These are phyloP conservation scores for Ceratocystis lukuohia DNA, from an alignment of 2,329 filamentous ascomycete species.

Conservation along the genomic window DNA sequence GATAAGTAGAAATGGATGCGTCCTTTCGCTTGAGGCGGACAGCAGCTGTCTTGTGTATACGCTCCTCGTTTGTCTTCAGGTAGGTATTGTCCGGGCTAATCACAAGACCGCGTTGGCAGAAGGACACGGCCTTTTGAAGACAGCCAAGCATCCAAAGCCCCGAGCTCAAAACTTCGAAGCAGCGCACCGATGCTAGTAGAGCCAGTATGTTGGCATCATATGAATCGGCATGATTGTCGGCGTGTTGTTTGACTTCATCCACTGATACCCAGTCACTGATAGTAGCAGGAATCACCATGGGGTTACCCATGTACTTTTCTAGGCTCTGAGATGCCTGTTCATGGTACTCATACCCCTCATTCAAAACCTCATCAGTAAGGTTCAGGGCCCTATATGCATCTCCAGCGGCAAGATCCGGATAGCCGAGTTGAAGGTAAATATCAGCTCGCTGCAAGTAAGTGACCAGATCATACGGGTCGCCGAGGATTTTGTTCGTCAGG, in stretches of 20 bases:
- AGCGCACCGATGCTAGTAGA: slow-evolving; percentile 34
- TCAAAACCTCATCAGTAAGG: slow-evolving; percentile 63
- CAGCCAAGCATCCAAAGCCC: slow-evolving; percentile 52
- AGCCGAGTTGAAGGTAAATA: slow-evolving; percentile 60
- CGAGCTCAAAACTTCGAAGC: slow-evolving; percentile 45
- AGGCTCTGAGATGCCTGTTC: slow-evolving; percentile 48
- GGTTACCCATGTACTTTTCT: slow-evolving; percentile 24
- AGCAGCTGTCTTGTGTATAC: slow-evolving; percentile 41
- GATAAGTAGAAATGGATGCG: slow-evolving; percentile 43
- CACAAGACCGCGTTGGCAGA: slow-evolving; percentile 48
- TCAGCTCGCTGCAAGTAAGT: slow-evolving; percentile 56
- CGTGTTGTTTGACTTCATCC: slow-evolving; percentile 22
- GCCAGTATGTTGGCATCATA: slow-evolving; percentile 27
- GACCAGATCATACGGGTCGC: slow-evolving; percentile 46
- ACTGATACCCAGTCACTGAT: slow-evolving; percentile 34
- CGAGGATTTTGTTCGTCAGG: slow-evolving; percentile 42
- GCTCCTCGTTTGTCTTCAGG: slow-evolving; percentile 39
- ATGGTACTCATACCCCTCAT: slow-evolving; percentile 74
- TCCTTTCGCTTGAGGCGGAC: slow-evolving; percentile 35
- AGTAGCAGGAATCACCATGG: slow-evolving; percentile 32
- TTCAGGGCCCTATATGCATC: slow-evolving; percentile 88
- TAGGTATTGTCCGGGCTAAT: slow-evolving; percentile 42
- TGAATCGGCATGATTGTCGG: neutral
- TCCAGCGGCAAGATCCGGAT: slow-evolving; percentile 77
- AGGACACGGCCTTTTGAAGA: slow-evolving; percentile 52